Evolutionary conservation across 805 yeast species (phyloP).

Genomic region (Kodamaea fukazawae): DNA sequence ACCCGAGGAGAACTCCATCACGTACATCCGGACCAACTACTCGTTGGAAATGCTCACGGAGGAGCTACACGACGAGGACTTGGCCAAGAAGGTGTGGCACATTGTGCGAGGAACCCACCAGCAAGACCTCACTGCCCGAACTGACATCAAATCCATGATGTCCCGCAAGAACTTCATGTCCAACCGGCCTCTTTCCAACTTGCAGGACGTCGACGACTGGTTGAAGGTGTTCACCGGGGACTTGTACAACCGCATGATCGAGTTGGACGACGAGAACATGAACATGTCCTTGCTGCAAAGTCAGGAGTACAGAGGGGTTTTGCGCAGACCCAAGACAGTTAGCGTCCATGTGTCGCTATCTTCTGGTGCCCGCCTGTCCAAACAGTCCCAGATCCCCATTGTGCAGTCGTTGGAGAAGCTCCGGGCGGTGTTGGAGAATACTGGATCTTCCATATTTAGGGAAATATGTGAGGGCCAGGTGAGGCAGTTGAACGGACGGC

Average conservation of each 20-base stretch:
- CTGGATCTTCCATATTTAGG: slow-evolving; percentile 37
- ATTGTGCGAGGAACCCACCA: slow-evolving; percentile 62
- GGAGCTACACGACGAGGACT: slow-evolving; percentile 34
- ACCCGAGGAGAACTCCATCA: slow-evolving; percentile 40
- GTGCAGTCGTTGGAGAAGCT: slow-evolving; percentile 32
- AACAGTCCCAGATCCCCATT: slow-evolving; percentile 41
- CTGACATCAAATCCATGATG: slow-evolving; percentile 80
- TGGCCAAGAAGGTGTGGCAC: slow-evolving; percentile 56
- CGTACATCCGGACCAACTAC: slow-evolving; percentile 50
- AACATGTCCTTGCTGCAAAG: slow-evolving; percentile 25
- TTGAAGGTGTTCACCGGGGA: slow-evolving; percentile 81
- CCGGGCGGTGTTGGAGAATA: slow-evolving; percentile 20
- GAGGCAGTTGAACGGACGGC: slow-evolving; percentile 21
- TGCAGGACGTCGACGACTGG: slow-evolving; percentile 71
- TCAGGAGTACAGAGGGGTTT: slow-evolving; percentile 18
- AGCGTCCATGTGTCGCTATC: slow-evolving; percentile 35
- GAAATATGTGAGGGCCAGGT: slow-evolving; percentile 35
- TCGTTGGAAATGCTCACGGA: slow-evolving; percentile 23
- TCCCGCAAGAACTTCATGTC: slow-evolving; percentile 78
- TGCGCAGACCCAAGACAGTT: slow-evolving; percentile 55
- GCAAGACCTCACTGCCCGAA: slow-evolving; percentile 55
- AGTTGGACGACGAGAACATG: slow-evolving; percentile 64
- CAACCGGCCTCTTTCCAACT: slow-evolving; percentile 23
- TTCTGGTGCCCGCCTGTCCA: slow-evolving; percentile 28
- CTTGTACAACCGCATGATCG: slow-evolving; percentile 64